These are phyloP conservation scores for Suillus placidus DNA, from an alignment of 768 basidiomycete species.

Conservation along the genomic window DNA sequence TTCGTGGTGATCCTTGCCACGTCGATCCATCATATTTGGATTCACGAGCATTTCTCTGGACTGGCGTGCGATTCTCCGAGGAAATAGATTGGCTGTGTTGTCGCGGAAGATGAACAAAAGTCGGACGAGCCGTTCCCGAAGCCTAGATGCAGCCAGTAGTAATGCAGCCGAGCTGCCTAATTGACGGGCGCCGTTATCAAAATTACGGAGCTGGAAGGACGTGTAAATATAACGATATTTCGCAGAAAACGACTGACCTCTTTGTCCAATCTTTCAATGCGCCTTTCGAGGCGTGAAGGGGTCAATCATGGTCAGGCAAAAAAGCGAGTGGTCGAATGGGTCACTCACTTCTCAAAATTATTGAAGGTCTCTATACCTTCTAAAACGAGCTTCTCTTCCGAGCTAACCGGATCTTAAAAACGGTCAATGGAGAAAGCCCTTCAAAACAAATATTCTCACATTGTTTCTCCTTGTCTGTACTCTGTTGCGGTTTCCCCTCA, in stretches of 20 bases:
- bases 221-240: not conserved
- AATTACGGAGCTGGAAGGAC: constrained; percentile 43
- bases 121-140: constrained; percentile 44
- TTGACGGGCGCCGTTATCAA: constrained; percentile 47
- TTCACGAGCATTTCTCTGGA: constrained; percentile 32
- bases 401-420: constrained; percentile 36
- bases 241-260: constrained; percentile 29
- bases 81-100: constrained; percentile 49
- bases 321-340: constrained; percentile 5
- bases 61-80: constrained; percentile 39
- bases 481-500: not conserved
- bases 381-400: constrained; percentile 51
- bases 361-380: constrained; percentile 53
- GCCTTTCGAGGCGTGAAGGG: constrained; percentile 24
- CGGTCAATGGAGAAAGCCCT: constrained; percentile 6
- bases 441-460: constrained; percentile 1
- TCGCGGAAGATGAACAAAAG: constrained; percentile 47
- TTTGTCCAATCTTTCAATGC: constrained; percentile 41
- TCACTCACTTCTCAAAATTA: constrained; percentile 48
- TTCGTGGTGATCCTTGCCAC: constrained; percentile 15
- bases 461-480: not conserved
- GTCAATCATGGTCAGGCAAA: constrained; percentile 11
- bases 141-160: constrained; percentile 44
- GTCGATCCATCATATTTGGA: constrained; percentile 23
- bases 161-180: constrained; percentile 49